Conservation (phyloP, 495 filamentous ascomycete genomes). For the Oidiodendron maius region DNA sequence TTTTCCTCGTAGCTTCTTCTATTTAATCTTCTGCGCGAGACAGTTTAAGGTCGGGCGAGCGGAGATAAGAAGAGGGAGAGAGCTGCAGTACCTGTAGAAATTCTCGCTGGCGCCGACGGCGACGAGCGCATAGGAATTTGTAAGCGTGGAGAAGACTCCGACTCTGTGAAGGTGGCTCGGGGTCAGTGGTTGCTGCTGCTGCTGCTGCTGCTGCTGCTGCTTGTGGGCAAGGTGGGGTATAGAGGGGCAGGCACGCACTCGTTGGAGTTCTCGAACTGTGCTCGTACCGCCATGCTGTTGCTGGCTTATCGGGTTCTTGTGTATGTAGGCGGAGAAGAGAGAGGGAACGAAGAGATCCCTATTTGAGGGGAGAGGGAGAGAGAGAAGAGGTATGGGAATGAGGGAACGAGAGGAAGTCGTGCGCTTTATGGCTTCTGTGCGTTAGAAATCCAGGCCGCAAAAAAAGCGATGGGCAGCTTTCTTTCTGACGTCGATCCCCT, state of each 20-base stretch:
- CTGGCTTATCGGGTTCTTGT: background rate
- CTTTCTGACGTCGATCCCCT: background rate
- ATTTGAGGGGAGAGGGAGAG: background rate
- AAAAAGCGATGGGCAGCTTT: background rate
- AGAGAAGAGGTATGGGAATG: background rate
- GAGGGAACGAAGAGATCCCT: background rate
- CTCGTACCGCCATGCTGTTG: constrained; percentile 67
- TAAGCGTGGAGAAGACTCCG: constrained; percentile 92
- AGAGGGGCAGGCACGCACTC: constrained; percentile 56
- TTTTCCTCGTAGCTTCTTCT: too few relatives aligned
- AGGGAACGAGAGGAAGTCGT: too few relatives aligned
- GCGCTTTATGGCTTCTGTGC: too few relatives aligned
- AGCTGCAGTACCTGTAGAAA: constrained; percentile 69
- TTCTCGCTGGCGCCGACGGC: constrained; percentile 94
- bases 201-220: background rate
- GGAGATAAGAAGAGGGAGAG: too few relatives aligned
- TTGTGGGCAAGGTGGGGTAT: constrained; percentile 10
- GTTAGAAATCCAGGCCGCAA: background rate
- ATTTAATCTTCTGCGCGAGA: too few relatives aligned
- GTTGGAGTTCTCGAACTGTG: constrained; percentile 97
- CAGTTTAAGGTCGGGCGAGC: too few relatives aligned
- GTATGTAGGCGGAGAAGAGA: too few relatives aligned
- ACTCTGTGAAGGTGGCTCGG: too few relatives aligned
- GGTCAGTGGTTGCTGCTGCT: background rate
- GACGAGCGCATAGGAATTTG: constrained; percentile 91